These are phyloP conservation scores for Boletellus deceptivus DNA, from an alignment of 1,284 basidiomycete genomes.

Conservation along the genomic window DNA sequence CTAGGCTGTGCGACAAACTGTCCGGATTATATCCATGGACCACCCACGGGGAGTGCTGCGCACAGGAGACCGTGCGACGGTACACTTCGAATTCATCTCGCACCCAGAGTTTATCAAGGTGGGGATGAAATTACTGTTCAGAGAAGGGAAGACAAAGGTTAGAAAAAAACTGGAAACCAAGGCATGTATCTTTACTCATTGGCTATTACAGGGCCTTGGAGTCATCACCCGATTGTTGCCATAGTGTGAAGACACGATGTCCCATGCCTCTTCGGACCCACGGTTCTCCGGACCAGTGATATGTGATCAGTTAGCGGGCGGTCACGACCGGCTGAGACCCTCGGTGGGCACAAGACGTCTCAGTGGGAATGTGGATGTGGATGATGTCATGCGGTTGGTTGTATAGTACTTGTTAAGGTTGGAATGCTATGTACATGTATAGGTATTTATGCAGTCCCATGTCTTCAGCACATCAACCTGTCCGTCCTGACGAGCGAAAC, in stretches of 20 bases:
- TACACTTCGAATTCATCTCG: slow-evolving; percentile 88
- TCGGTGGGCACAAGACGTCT: no score
- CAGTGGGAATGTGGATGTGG: background rate
- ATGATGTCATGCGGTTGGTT: slow-evolving; percentile 21
- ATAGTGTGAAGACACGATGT: background rate
- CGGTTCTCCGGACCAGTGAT: no score
- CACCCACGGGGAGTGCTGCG: slow-evolving; percentile 83
- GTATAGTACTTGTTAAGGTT: slow-evolving; percentile 1
- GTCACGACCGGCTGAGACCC: no score
- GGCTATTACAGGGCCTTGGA: slow-evolving; percentile 38
- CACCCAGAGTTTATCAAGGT: slow-evolving; percentile 89
- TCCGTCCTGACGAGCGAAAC: slow-evolving; percentile 18
- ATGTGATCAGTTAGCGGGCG: no score
- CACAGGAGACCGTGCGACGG: slow-evolving; percentile 87
- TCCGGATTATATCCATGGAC: slow-evolving; percentile 85
- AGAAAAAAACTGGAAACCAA: slow-evolving; percentile 4
- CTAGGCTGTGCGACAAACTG: slow-evolving; percentile 85
- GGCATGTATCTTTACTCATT: background rate
- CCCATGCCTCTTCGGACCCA: no score
- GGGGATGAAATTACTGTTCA: slow-evolving; percentile 87
- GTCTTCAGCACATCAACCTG: slow-evolving; percentile 23
- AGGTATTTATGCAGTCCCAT: slow-evolving; percentile 12
- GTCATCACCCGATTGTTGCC: slow-evolving; percentile 40
- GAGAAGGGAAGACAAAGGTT: slow-evolving; percentile 93
- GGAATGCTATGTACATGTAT: slow-evolving; percentile 19